phyloP scores from a whole-genome alignment of 768 basidiomycete genomes.

The Lyophyllum shimeji region DNA sequence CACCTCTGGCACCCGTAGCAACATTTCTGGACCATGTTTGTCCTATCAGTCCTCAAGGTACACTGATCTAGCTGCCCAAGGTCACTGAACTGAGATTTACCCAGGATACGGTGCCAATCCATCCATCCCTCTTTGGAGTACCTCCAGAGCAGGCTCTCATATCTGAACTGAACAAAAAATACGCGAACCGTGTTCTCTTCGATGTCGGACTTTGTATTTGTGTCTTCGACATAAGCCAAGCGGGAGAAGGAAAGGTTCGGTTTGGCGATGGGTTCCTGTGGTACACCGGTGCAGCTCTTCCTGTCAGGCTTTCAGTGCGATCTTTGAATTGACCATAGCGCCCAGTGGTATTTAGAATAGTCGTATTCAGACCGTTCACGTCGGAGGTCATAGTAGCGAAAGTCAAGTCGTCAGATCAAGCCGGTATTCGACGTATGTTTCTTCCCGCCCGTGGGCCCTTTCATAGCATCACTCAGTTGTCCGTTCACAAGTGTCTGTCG shows the following conservation, averaged over 20 bases:
- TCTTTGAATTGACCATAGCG: not conserved
- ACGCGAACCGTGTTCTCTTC: slow-evolving; percentile 88
- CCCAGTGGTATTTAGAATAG: slow-evolving; percentile 85
- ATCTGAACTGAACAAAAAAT: slow-evolving; percentile 91
- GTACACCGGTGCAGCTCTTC: slow-evolving; percentile 72
- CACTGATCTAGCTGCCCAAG: not conserved
- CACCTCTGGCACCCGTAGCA: not conserved
- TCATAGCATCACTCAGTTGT: not conserved
- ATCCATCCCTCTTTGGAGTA: slow-evolving; percentile 80
- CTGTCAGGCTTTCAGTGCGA: not conserved
- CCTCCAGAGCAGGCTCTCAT: slow-evolving; percentile 79
- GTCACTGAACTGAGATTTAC: not conserved
- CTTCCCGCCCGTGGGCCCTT: not conserved
- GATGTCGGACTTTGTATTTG: slow-evolving; percentile 91
- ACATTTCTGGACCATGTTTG: slow-evolving; percentile 35
- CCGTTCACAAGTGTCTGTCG: slow-evolving; percentile 62
- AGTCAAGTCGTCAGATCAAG: slow-evolving; percentile 83
- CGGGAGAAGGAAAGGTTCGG: slow-evolving; percentile 88
- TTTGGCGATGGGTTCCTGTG: slow-evolving; percentile 95
- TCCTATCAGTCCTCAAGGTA: slow-evolving; percentile 45
- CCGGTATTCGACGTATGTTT: slow-evolving; percentile 77
- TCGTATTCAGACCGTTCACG: slow-evolving; percentile 88
- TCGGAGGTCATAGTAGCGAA: slow-evolving; percentile 90
- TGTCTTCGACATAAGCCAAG: slow-evolving; percentile 83
- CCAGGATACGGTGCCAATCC: slow-evolving; percentile 90